Evolutionary conservation across 345 rosid genomes (phyloP), one percentile per base, ranked within the genome.

Genomic region (Murraya koenigii): DNA sequence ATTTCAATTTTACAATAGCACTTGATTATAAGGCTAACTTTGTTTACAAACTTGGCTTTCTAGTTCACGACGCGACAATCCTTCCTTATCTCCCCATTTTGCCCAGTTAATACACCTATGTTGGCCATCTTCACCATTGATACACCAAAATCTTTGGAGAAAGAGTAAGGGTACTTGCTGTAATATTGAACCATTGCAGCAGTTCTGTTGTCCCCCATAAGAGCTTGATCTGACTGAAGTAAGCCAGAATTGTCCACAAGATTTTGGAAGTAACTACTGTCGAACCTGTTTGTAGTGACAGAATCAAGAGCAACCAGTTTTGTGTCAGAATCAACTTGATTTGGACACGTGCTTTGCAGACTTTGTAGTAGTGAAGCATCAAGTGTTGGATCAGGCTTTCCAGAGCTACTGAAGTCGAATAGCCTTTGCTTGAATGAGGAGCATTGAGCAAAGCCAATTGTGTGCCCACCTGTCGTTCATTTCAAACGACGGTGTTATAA

Each of bases 371-470:
- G 59, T 22, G 91, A 82, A 61, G 84, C 35, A 66, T 86, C 93
- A 0, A 91, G 86, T 3, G 75, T 26, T 8, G 94, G 93, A 68
- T 92, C 94, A 7, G 93, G 91, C 66, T 86, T 76, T 28, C 90
- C 93, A 0, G 91, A 81, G 36, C 93, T 86, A 30, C 75, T 82
- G 7, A 86, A 88, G 83, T 92, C 70, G 84, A 87, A 92, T 30
- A 90, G 89, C 83, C 94, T 82, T 38, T 80, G 63, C 86, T 90
- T 92, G 87, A 92, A 89, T 25, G 89, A 82, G 84, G 84, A 82
- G 80, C 97, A 92, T 76, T 87, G 97, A 56, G 97, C 92, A 69
- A 90, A 90, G 5, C 92, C 97, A 70, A 92, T 82, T 0, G 89
- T 92, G 78, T 90, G 92, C 32, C 84, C 93, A 55, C 96, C 93